Conservation (phyloP, 805 yeast species). For the Candida montana region DNA sequence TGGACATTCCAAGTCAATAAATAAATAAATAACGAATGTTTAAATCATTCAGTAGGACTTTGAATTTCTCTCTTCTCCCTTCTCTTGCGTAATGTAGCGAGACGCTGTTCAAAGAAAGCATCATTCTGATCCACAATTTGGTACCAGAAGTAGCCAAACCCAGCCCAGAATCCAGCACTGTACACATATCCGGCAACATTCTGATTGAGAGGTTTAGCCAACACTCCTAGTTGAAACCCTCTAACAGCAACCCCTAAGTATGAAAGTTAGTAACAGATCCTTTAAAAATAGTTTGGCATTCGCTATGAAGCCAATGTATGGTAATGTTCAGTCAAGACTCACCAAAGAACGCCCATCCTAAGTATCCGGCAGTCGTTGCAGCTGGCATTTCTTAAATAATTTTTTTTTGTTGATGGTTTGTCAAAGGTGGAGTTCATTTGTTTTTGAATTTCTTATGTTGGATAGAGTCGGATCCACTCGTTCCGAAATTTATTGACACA, state of each 20-base stretch:
- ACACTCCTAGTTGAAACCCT: conserved; percentile 39
- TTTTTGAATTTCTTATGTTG: not conserved
- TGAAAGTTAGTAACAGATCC: not conserved
- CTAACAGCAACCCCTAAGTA: conserved; percentile 35
- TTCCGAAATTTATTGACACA: no score
- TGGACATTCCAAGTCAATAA: not conserved
- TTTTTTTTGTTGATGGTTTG: not conserved
- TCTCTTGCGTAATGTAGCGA: conserved; percentile 31
- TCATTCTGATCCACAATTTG: conserved; percentile 35
- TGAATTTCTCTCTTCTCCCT: conserved; percentile 26
- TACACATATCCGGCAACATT: conserved; percentile 36
- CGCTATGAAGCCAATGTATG: no score
- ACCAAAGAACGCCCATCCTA: conserved; percentile 37
- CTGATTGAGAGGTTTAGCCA: conserved; percentile 33
- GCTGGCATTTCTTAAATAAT: conserved; percentile 13
- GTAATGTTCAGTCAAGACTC: no score
- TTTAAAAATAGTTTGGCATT: no score
- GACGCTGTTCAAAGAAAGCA: conserved; percentile 31
- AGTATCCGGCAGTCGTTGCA: conserved; percentile 24
- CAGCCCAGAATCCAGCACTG: conserved; percentile 41
- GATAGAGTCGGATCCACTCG: no score
- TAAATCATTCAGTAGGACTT: not conserved
- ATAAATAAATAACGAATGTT: not conserved
- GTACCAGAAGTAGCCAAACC: conserved; percentile 35
- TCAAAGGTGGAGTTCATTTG: not conserved